A percentile compares a stretch with the other conserved stretches of the same genome.
phyloP scores from a whole-genome alignment of 2,329 filamentous ascomycete genomes.

The Fonsecaea multimorphosa region DNA sequence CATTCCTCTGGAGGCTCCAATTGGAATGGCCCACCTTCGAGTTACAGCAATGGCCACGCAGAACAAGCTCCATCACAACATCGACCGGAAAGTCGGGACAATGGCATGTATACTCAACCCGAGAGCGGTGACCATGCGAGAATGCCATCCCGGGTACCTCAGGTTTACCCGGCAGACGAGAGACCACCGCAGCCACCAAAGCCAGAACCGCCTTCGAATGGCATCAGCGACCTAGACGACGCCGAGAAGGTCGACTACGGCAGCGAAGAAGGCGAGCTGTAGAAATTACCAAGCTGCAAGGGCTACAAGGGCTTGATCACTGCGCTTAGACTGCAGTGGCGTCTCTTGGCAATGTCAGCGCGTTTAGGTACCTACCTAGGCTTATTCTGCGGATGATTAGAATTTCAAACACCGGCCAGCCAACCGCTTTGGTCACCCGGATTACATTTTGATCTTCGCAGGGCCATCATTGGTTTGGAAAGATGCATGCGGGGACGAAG shows the following conservation, averaged over 20 bases:
- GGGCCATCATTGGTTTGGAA: not conserved
- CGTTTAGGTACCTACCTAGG: not conserved
- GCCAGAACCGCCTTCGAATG: constrained; percentile 13
- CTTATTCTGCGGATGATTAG: constrained; percentile 1
- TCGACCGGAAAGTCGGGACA: constrained; percentile 24
- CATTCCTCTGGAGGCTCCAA: constrained; percentile 28
- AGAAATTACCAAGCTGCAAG: constrained; percentile 6
- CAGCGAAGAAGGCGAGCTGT: constrained; percentile 53
- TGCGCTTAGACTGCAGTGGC: not conserved
- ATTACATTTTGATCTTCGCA: not conserved
- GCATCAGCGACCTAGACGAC: constrained; percentile 30
- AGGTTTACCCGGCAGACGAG: constrained; percentile 21
- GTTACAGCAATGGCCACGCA: constrained; percentile 31
- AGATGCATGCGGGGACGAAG: constrained; percentile 9
- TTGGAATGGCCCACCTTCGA: constrained; percentile 22
- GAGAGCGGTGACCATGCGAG: constrained; percentile 16
- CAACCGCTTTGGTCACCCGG: not conserved
- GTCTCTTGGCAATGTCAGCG: not conserved
- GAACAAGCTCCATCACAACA: constrained; percentile 30
- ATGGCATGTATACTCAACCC: constrained; percentile 20
- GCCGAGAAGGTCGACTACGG: constrained; percentile 46
- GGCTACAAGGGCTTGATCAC: constrained; percentile 1
- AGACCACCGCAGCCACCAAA: not conserved
- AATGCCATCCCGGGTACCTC: constrained; percentile 8
- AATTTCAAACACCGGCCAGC: constrained; percentile 5